phyloP scores from a whole-genome alignment of 345 rosid genomes.

The Erysimum cheiranthoides region DNA sequence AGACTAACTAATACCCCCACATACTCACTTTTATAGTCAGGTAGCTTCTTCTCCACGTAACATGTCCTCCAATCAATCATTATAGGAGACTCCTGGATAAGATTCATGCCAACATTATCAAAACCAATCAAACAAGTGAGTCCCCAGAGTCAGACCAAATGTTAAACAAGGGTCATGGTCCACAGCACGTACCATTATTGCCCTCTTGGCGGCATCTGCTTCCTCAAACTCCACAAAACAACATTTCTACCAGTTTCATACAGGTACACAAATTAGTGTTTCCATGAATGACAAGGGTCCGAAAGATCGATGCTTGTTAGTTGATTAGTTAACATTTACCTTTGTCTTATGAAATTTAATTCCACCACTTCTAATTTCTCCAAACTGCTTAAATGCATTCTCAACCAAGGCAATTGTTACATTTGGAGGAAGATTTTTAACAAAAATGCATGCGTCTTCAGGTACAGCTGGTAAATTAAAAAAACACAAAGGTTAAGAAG shows the following conservation, averaged over 20 bases:
- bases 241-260: conserved; percentile 52
- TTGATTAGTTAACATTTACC: conserved; percentile 45
- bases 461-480: no score
- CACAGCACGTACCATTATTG: conserved; percentile 62
- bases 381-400: conserved; percentile 73
- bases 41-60: conserved; percentile 60
- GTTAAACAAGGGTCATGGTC: no score
- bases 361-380: conserved; percentile 64
- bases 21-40: neutral
- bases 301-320: neutral
- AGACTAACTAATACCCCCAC: neutral
- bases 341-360: conserved; percentile 51
- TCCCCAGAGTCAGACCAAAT: neutral
- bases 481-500: neutral
- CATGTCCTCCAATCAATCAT: conserved; percentile 56
- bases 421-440: conserved; percentile 68
- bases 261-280: neutral
- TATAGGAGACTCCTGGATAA: conserved; percentile 76
- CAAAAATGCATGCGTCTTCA: conserved; percentile 53
- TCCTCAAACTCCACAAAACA: conserved; percentile 80
- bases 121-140: neutral
- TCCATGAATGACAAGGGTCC: neutral
- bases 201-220: conserved; percentile 68
- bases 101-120: conserved; percentile 4
- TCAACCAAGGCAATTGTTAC: conserved; percentile 59